Percentiles rank a stretch among this genome's conserved stretches.
Evolutionary conservation across 1,139 yeast species (phyloP).

Genomic region (Pneumocystis canis): DNA sequence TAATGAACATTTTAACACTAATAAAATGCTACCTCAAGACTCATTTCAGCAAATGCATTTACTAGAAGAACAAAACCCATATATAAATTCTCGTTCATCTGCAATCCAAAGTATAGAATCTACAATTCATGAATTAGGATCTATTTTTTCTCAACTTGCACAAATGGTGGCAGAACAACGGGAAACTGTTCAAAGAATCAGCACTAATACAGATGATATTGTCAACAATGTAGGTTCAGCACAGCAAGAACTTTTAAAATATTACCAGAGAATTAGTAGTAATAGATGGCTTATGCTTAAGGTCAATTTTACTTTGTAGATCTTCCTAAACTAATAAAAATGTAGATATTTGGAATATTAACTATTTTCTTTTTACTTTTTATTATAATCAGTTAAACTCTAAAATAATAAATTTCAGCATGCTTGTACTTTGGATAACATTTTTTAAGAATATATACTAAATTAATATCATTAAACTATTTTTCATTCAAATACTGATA

Average conservation of each 20-base stretch:
- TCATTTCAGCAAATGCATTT: slow-evolving; percentile 57
- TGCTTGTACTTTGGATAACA: neutral
- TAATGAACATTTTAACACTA: neutral
- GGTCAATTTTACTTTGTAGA: neutral
- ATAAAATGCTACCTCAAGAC: slow-evolving; percentile 32
- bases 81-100: slow-evolving; percentile 66
- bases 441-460: neutral
- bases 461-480: neutral
- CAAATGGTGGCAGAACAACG: slow-evolving; percentile 98
- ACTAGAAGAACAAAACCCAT: slow-evolving; percentile 52
- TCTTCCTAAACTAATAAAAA: neutral
- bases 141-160: slow-evolving; percentile 83
- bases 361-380: slow-evolving; percentile 27
- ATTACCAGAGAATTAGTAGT: slow-evolving; percentile 73
- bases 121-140: slow-evolving; percentile 92
- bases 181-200: slow-evolving; percentile 78
- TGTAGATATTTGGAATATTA: slow-evolving; percentile 61
- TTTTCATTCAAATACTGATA: neutral
- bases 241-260: slow-evolving; percentile 80
- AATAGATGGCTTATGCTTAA: slow-evolving; percentile 86
- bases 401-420: neutral
- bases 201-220: slow-evolving; percentile 87
- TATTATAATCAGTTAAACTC: slow-evolving; percentile 18
- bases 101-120: slow-evolving; percentile 95
- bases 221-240: slow-evolving; percentile 83